These are phyloP conservation scores for Ceratocystis harringtonii DNA, from an alignment of 2,329 filamentous ascomycete species.

Conservation along the genomic window DNA sequence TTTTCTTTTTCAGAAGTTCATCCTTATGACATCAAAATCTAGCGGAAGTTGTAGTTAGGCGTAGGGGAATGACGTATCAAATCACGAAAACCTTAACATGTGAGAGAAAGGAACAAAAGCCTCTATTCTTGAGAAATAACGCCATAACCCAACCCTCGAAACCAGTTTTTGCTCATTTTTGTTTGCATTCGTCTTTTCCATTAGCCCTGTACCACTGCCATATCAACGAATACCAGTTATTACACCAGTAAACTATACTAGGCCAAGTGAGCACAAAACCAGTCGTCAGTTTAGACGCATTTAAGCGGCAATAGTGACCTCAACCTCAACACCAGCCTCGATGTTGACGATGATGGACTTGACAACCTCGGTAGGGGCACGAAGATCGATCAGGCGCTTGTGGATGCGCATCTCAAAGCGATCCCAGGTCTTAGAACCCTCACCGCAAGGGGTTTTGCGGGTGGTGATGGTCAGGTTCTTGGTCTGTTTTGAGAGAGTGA, in stretches of 20 bases:
- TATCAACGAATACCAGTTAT: neutral
- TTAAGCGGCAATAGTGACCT: conserved; percentile 83
- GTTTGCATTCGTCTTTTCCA: conserved; percentile 9
- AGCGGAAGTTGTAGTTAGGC: too few relatives aligned
- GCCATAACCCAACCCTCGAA: conserved; percentile 10
- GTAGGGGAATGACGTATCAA: too few relatives aligned
- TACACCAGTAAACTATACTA: neutral
- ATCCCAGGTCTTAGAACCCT: conserved; percentile 99
- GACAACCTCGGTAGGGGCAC: conserved; percentile 93
- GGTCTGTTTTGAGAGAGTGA: conserved; percentile 43
- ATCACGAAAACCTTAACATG: neutral
- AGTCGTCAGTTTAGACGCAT: conserved; percentile 14
- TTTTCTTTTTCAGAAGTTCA: too few relatives aligned
- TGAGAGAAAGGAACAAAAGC: conserved; percentile 12
- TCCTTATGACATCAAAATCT: too few relatives aligned
- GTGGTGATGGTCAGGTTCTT: conserved; percentile 95
- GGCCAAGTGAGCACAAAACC: neutral
- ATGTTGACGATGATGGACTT: conserved; percentile 97
- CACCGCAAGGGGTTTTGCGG: conserved; percentile 98
- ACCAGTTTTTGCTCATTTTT: conserved; percentile 13
- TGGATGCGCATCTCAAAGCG: conserved; percentile 98
- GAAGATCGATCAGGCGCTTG: conserved; percentile 95
- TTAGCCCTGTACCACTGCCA: neutral
- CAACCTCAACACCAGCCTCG: conserved; percentile 83
- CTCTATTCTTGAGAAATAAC: conserved; percentile 12